Evolutionary conservation across 2,329 filamentous ascomycete genomes (phyloP).

Genomic region (Botrytis cinerea): DNA sequence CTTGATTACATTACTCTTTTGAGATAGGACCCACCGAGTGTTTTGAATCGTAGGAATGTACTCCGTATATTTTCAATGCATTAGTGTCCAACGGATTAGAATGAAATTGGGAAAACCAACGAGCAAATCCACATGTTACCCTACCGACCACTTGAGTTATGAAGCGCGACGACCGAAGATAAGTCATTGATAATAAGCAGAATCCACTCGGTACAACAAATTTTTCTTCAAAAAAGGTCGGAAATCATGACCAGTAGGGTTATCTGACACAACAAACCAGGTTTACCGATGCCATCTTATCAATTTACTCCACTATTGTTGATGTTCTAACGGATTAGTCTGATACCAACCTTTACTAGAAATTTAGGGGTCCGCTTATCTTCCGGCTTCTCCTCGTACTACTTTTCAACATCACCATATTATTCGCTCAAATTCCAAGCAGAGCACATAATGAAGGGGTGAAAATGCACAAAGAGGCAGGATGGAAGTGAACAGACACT

Average conservation of each 20-base stretch:
- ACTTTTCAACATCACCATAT: not conserved
- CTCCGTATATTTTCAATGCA: constrained; percentile 17
- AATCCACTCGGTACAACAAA: constrained; percentile 16
- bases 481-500: not conserved
- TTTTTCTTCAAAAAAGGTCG: constrained; percentile 1
- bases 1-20: constrained; percentile 15
- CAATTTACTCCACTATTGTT: constrained; percentile 18
- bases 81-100: constrained; percentile 14
- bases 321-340: not conserved
- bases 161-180: constrained; percentile 17
- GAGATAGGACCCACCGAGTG: constrained; percentile 15
- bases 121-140: constrained; percentile 18
- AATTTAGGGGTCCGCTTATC: constrained; percentile 25
- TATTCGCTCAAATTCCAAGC: constrained; percentile 8
- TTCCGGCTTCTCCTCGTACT: constrained; percentile 23
- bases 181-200: constrained; percentile 17
- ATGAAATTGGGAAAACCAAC: constrained; percentile 19
- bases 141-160: not conserved
- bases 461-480: not conserved
- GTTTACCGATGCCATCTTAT: constrained; percentile 23
- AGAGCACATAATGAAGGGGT: not conserved
- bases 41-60: constrained; percentile 19
- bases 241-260: constrained; percentile 1
- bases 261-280: not conserved
- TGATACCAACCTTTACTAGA: not conserved